These are phyloP conservation scores for Chlorella sorokiniana DNA, from an alignment of 139 green algal genomes.

Conservation along the genomic window DNA sequence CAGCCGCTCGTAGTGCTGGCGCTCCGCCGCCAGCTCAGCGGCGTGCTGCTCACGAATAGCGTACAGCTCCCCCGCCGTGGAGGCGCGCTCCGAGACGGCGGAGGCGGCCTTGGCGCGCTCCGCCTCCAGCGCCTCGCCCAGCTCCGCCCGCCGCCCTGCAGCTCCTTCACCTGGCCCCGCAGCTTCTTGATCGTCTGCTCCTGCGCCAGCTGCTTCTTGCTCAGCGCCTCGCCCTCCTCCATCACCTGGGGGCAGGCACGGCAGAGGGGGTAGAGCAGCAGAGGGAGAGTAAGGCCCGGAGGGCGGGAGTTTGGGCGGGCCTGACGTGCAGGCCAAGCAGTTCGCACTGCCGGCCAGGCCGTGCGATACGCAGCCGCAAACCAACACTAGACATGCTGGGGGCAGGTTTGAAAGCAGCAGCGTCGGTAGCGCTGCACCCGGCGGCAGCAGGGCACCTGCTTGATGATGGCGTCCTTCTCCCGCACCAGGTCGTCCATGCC, in stretches of 20 bases:
- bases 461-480: slow-evolving; percentile 93
- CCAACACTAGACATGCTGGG: too few relatives aligned
- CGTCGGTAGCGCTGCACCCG: background rate
- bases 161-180: slow-evolving; percentile 54
- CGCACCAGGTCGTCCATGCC: slow-evolving; percentile 73
- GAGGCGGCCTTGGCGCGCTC: slow-evolving; percentile 29
- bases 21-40: slow-evolving; percentile 63
- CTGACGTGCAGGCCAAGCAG: background rate
- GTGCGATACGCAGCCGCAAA: too few relatives aligned
- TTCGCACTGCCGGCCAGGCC: too few relatives aligned
- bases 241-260: slow-evolving; percentile 55
- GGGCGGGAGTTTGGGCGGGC: background rate
- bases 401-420: background rate
- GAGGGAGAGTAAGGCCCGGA: too few relatives aligned
- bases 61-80: slow-evolving; percentile 58
- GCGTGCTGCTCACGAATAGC: slow-evolving; percentile 49
- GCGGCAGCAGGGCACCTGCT: slow-evolving; percentile 6
- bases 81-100: slow-evolving; percentile 26
- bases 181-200: slow-evolving; percentile 82
- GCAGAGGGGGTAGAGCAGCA: background rate
- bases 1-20: slow-evolving; percentile 58
- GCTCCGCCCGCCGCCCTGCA: slow-evolving; percentile 53
- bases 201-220: slow-evolving; percentile 79
- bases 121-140: slow-evolving; percentile 17
- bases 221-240: slow-evolving; percentile 80